Evolutionary conservation across 2,329 filamentous ascomycete species (phyloP), one percentile per base, ranked within the genome.

Genomic region (Coleophoma cylindrospora): DNA sequence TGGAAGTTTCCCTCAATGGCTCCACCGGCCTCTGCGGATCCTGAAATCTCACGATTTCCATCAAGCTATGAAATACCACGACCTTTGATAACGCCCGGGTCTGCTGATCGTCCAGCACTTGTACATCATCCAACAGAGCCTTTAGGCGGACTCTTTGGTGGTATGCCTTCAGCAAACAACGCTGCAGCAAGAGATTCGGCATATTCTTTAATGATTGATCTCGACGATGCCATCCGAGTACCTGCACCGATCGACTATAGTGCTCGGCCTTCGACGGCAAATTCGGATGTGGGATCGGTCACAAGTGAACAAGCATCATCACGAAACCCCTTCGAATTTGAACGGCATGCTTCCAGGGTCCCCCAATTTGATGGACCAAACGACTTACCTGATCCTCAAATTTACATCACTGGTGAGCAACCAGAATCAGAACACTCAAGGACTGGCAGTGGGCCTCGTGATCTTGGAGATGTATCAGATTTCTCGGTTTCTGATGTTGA

Each of bases 241-340:
- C 70, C 77, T 0, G 77, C 80, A 21, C 68, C 74, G 0, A 47
- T 61, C 27, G 59, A 43, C 41, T 57, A 40, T 43, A 45, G 21
- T n/a, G 21, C 27, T 34, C 56, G 62, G 17, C 62, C 63, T 22
- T 63, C 61, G 15, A 65, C 63, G 1, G 61, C 61, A 8, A 57
- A 57, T 38, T 64, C 62, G 5, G 63, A 64, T 50, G 56, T 54
- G 14, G 57, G 56, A 61, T 84, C 81, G 1, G 68, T 82, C 11
- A 72, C 74, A 8, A 80, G 80, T 46, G 81, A 80, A 1, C 77
- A 83, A 50, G 64, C 77, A 33, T 74, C 77, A 22, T 70, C 74
- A 12, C 73, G 70, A 2, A 80, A 81, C 56, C 80, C 81, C 0
- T 85, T 85, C 50, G 79, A 84, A 49, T 70, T 85, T 3, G 82